phyloP scores from a whole-genome alignment of 1,139 yeast species.

The Yamadazyma spencermartinsiae region DNA sequence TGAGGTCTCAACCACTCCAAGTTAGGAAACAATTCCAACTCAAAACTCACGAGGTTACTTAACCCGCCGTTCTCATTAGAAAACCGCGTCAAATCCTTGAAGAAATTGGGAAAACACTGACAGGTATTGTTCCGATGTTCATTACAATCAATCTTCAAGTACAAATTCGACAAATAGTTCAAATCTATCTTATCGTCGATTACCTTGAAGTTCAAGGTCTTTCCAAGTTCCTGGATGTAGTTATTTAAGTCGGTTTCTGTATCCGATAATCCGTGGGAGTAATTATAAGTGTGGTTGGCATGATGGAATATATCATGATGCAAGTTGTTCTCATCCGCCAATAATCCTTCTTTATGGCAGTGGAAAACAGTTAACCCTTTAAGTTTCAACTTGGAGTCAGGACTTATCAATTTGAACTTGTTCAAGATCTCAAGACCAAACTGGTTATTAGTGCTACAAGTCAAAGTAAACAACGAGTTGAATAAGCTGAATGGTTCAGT shows the following conservation, averaged over 20 bases:
- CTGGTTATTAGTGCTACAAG: conserved; percentile 35
- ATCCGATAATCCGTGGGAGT: neutral
- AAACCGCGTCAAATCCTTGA: conserved; percentile 26
- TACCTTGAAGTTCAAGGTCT: conserved; percentile 22
- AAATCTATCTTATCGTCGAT: conserved; percentile 30
- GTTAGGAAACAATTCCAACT: conserved; percentile 36
- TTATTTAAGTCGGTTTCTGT: neutral
- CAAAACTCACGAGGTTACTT: conserved; percentile 32
- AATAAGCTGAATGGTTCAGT: conserved; percentile 23
- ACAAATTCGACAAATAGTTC: conserved; percentile 22
- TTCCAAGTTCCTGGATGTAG: conserved; percentile 20
- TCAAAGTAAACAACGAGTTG: conserved; percentile 29
- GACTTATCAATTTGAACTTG: conserved; percentile 22
- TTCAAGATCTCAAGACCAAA: conserved; percentile 32
- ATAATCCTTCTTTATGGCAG: conserved; percentile 27
- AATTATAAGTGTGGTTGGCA: neutral
- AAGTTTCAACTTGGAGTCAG: conserved; percentile 25
- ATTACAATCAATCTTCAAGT: conserved; percentile 35
- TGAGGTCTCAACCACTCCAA: conserved; percentile 43
- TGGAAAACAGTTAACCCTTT: conserved; percentile 36
- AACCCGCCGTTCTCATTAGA: conserved; percentile 26
- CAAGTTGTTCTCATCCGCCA: conserved; percentile 5
- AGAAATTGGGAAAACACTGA: conserved; percentile 33
- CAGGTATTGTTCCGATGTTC: conserved; percentile 28
- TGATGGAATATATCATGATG: conserved; percentile 1